Conservation (phyloP, 2,329 filamentous ascomycete genomes). For the Botrytis galanthina region DNA sequence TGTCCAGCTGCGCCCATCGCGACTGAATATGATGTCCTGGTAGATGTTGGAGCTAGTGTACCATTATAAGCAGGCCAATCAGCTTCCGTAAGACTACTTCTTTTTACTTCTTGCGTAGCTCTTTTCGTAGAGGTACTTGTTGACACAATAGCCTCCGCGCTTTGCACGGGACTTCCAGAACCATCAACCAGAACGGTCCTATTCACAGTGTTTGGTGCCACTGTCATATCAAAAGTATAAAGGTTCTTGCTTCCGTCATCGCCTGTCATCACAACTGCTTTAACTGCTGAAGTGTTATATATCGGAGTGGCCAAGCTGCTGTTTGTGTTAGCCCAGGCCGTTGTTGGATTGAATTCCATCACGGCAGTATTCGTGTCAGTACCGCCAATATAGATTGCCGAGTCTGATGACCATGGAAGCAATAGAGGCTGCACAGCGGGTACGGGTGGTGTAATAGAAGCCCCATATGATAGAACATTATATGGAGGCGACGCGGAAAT, state of each 20-base stretch:
- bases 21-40: conserved; percentile 67
- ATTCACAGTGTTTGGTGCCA: conserved; percentile 71
- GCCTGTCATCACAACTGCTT: conserved; percentile 65
- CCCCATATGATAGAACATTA: conserved; percentile 56
- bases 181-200: conserved; percentile 65
- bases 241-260: conserved; percentile 76
- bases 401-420: conserved; percentile 67
- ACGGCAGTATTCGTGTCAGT: conserved; percentile 62
- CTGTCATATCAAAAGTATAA: conserved; percentile 72
- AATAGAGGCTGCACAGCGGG: conserved; percentile 67
- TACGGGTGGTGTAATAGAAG: conserved; percentile 55
- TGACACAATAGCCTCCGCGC: conserved; percentile 44
- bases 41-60: conserved; percentile 64
- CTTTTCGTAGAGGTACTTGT: conserved; percentile 16
- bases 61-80: conserved; percentile 79
- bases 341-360: conserved; percentile 65
- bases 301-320: conserved; percentile 61
- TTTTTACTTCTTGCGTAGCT: conserved; percentile 22
- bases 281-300: conserved; percentile 56
- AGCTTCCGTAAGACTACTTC: conserved; percentile 53
- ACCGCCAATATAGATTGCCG: conserved; percentile 75
- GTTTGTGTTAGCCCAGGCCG: conserved; percentile 66
- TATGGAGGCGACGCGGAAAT: conserved; percentile 67
- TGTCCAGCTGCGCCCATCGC: conserved; percentile 63
- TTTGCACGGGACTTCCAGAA: conserved; percentile 53